Evolutionary conservation across 108 stramenopile species (phyloP).

Genomic region (Fragilariopsis cylindrus): DNA sequence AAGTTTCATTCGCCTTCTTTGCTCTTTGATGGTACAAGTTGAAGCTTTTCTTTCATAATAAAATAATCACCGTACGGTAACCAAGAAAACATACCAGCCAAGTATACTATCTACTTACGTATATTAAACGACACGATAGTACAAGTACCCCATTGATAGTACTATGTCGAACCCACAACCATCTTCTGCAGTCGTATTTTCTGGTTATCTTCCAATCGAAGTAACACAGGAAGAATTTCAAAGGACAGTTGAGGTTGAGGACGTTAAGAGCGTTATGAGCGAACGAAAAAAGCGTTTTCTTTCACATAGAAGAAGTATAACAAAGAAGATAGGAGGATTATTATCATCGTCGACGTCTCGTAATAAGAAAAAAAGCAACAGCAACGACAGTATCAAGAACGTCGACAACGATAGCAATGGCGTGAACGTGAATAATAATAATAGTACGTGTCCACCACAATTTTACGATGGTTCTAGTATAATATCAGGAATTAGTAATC

Average conservation of each 20-base stretch:
- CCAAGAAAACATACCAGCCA: too few species aligned
- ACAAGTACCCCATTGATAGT: background rate
- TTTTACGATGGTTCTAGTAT: background rate
- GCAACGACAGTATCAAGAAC: background rate
- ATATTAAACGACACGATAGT: too few species aligned
- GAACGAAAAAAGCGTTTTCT: background rate
- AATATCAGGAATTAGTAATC: background rate
- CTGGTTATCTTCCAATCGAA: constrained; percentile 11
- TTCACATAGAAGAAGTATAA: constrained; percentile 7
- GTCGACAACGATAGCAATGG: background rate
- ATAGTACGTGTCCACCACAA: background rate
- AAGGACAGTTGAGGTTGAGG: constrained; percentile 6
- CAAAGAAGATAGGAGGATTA: background rate
- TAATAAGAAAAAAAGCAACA: background rate
- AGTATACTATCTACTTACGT: too few species aligned
- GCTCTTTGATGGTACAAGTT: too few species aligned
- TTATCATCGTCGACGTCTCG: background rate
- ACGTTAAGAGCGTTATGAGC: background rate
- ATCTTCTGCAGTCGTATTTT: background rate
- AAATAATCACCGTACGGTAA: too few species aligned
- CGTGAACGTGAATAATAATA: background rate
- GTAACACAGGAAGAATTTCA: constrained; percentile 16
- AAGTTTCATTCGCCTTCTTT: too few species aligned
- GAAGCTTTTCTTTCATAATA: too few species aligned
- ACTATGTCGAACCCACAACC: background rate